phyloP scores from a whole-genome alignment of 2,329 filamentous ascomycete species.

The Mariannaea elegans region DNA sequence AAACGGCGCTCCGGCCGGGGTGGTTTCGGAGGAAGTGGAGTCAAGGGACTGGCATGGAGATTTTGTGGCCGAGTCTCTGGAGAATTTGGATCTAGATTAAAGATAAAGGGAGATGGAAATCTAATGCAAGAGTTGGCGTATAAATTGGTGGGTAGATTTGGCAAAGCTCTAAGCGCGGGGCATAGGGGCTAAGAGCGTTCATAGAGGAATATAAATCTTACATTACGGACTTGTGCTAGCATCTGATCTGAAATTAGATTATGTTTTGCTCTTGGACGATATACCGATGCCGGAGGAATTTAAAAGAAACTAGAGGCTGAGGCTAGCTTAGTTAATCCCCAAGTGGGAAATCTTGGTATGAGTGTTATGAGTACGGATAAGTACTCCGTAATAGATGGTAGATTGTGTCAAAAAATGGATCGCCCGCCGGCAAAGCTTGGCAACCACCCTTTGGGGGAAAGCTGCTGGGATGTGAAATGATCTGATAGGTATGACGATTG shows the following conservation, averaged over 20 bases:
- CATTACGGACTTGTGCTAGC: too few species aligned
- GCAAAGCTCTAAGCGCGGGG: not conserved
- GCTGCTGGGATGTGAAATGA: not conserved
- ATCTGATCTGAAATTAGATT: too few species aligned
- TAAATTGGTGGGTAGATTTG: not conserved
- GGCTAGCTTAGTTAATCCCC: too few species aligned
- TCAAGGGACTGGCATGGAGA: slow-evolving; percentile 26
- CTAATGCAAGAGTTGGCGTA: not conserved
- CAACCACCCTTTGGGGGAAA: too few species aligned
- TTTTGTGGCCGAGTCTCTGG: slow-evolving; percentile 34
- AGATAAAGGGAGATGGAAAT: not conserved
- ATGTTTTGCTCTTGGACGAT: too few species aligned
- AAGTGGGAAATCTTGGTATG: too few species aligned
- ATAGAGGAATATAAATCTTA: too few species aligned
- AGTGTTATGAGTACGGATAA: too few species aligned
- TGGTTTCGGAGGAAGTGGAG: slow-evolving; percentile 19
- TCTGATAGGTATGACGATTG: not conserved
- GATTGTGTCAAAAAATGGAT: not conserved
- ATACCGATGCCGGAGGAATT: too few species aligned
- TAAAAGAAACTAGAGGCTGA: too few species aligned
- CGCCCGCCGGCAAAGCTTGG: not conserved
- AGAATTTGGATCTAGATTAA: slow-evolving; percentile 40
- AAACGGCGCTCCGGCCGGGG: slow-evolving; percentile 24
- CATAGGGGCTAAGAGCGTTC: too few species aligned
- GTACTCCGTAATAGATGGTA: not conserved